phyloP scores from a whole-genome alignment of 805 yeast genomes.

The Candida golubevii region DNA sequence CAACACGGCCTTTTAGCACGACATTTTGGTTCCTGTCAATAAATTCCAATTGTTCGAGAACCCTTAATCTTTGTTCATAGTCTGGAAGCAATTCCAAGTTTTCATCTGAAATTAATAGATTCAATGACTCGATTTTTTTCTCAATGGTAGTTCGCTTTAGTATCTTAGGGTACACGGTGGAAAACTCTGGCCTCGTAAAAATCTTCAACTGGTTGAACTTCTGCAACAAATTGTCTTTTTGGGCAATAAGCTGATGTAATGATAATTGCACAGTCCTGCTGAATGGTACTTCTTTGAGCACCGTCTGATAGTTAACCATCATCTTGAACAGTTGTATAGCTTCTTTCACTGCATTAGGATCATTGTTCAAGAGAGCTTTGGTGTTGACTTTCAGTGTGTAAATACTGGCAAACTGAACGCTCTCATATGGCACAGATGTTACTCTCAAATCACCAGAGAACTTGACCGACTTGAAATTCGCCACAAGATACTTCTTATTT shows the following conservation, averaged over 20 bases:
- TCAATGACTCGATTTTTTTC: slow-evolving; percentile 50
- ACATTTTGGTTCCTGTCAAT: slow-evolving; percentile 75
- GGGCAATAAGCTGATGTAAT: slow-evolving; percentile 33
- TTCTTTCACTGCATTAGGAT: slow-evolving; percentile 30
- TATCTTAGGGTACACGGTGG: slow-evolving; percentile 40
- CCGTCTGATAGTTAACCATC: slow-evolving; percentile 34
- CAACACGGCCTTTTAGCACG: slow-evolving; percentile 85
- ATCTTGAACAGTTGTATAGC: slow-evolving; percentile 32
- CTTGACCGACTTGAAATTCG: slow-evolving; percentile 32
- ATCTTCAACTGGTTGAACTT: slow-evolving; percentile 24
- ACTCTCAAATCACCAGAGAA: slow-evolving; percentile 32
- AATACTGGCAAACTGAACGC: slow-evolving; percentile 43
- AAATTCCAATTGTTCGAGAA: slow-evolving; percentile 72
- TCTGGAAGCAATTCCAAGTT: slow-evolving; percentile 89
- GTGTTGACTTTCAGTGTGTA: slow-evolving; percentile 32
- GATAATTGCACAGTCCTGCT: slow-evolving; percentile 27
- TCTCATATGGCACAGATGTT: slow-evolving; percentile 36
- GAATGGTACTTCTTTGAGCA: slow-evolving; percentile 45
- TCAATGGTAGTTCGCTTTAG: slow-evolving; percentile 44
- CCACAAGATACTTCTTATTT: slow-evolving; percentile 26
- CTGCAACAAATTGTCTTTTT: slow-evolving; percentile 32
- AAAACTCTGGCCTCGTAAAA: slow-evolving; percentile 41
- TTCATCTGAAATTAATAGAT: slow-evolving; percentile 72
- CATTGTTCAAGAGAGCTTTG: slow-evolving; percentile 34
- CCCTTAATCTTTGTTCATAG: slow-evolving; percentile 82